A percentile compares a stretch with the other conserved stretches of the same genome.
phyloP scores from a whole-genome alignment of 805 yeast genomes.

The Zygoascus flipseniorum region DNA sequence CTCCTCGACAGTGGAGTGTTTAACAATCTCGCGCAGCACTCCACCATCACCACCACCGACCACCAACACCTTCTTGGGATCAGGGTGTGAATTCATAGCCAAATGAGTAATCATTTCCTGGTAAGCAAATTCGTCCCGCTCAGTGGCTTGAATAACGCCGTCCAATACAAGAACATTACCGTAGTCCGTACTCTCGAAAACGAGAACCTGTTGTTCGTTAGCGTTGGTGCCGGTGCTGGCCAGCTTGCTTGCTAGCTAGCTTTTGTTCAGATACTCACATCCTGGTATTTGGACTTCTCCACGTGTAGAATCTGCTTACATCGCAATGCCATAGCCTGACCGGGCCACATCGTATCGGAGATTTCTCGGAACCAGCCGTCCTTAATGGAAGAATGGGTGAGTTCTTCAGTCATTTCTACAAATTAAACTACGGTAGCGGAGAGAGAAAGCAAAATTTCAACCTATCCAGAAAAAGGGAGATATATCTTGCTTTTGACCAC shows the following conservation, averaged over 20 bases:
- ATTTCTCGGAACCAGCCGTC: constrained; percentile 81
- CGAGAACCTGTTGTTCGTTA: constrained; percentile 31
- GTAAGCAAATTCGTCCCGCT: constrained; percentile 86
- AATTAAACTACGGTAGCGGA: background rate
- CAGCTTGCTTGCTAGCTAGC: background rate
- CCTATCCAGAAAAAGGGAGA: too few species aligned
- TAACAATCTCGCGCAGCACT: constrained; percentile 78
- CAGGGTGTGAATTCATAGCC: constrained; percentile 67
- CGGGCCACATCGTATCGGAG: constrained; percentile 68
- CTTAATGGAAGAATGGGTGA: constrained; percentile 28
- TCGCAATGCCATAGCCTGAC: constrained; percentile 69
- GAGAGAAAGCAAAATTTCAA: too few species aligned
- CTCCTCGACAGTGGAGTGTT: constrained; percentile 51
- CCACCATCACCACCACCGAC: constrained; percentile 98
- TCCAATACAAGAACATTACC: constrained; percentile 87
- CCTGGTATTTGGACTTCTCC: constrained; percentile 66
- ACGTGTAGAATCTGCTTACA: constrained; percentile 60
- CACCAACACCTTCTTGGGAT: constrained; percentile 70
- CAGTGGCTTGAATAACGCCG: constrained; percentile 87
- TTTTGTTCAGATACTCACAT: constrained; percentile 32
- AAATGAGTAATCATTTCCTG: constrained; percentile 87
- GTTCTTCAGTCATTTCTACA: constrained; percentile 18
- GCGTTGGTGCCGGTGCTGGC: too few species aligned
- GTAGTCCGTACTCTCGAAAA: constrained; percentile 64
- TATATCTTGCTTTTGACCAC: too few species aligned